Evolutionary conservation across 106 monocot species (phyloP), one percentile per base, ranked within the genome.

Genomic region (Ottelia alismoides): DNA sequence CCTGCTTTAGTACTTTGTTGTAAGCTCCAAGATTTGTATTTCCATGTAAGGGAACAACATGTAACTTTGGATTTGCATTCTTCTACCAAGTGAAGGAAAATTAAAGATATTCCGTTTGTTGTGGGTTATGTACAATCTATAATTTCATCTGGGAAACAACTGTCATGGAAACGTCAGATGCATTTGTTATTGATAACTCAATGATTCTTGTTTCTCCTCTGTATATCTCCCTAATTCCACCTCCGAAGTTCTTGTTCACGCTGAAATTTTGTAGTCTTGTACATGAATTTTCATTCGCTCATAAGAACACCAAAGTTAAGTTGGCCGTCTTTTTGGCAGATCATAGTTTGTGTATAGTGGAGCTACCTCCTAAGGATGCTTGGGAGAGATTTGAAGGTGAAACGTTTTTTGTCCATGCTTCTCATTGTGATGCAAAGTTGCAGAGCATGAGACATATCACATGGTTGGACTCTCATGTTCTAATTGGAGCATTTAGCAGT

Each of bases 201-300:
- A n/a, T n/a, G n/a, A n/a, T n/a, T n/a, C n/a, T n/a, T n/a, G n/a
- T n/a, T n/a, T n/a, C n/a, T n/a, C n/a, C 84, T 22, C 80, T 91
- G 61, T 51, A 26, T 47, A 26, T 81, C 1, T 74, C 73, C 25
- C 78, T 91, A 26, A 66, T 91, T 55, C 91, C 91, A 31, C 85
- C 91, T 53, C 91, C 91, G 2, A 72, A 85, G 81, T 85, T 72
- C 75, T 67, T 91, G 22, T 91, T 91, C 71, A 67, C 22, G 28
- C 66, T 91, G 65, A 75, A 78, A 54, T 91, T 91, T 76, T 55
- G 31, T 58, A 49, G 62, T 67, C n/a, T 75, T 47, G 75, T 91
- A 49, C 71, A 64, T 45, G 75, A 81, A 23, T 50, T 85, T 61
- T 31, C 69, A 21, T 85, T 67, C 53, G 28, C 73, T 47, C 56